A percentile compares a stretch with the other conserved stretches of the same genome.
These are phyloP conservation scores for Fusarium xylarioides DNA, from an alignment of 2,329 filamentous ascomycete genomes.

Conservation along the genomic window DNA sequence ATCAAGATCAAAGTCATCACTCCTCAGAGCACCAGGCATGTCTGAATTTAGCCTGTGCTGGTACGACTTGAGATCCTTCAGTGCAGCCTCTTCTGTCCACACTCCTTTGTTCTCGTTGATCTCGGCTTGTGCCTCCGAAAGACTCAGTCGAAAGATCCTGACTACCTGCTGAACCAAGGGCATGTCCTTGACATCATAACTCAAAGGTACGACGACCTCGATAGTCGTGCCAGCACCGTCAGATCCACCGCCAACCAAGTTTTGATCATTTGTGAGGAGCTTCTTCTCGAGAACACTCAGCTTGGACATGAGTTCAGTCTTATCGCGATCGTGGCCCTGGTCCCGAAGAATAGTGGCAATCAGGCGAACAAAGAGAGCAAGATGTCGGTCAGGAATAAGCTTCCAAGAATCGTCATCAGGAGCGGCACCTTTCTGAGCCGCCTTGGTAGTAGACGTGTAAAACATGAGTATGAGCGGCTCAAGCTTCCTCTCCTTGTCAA, in stretches of 20 bases:
- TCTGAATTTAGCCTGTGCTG: conserved; percentile 87
- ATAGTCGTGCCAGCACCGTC: conserved; percentile 62
- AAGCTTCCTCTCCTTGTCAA: conserved; percentile 92
- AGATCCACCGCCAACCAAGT: conserved; percentile 62
- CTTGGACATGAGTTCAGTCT: conserved; percentile 82
- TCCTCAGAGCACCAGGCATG: conserved; percentile 78
- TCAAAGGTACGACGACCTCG: conserved; percentile 84
- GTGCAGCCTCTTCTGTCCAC: conserved; percentile 92
- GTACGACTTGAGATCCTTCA: conserved; percentile 92
- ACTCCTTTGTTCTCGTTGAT: conserved; percentile 81
- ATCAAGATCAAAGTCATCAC: conserved; percentile 88
- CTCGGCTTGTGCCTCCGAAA: conserved; percentile 84
- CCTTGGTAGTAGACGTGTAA: conserved; percentile 93
- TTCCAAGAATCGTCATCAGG: conserved; percentile 90
- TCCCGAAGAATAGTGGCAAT: conserved; percentile 82
- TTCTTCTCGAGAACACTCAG: conserved; percentile 89
- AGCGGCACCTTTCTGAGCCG: conserved; percentile 75
- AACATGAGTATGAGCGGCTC: conserved; percentile 96
- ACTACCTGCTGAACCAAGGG: conserved; percentile 87
- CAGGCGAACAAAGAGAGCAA: conserved; percentile 92
- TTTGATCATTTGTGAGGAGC: conserved; percentile 91
- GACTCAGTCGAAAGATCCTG: conserved; percentile 82
- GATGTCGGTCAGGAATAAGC: conserved; percentile 89
- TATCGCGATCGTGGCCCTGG: conserved; percentile 84
- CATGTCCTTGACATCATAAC: conserved; percentile 97